phyloP scores from a whole-genome alignment of 2,329 filamentous ascomycete species.

The Botrytis porri region DNA sequence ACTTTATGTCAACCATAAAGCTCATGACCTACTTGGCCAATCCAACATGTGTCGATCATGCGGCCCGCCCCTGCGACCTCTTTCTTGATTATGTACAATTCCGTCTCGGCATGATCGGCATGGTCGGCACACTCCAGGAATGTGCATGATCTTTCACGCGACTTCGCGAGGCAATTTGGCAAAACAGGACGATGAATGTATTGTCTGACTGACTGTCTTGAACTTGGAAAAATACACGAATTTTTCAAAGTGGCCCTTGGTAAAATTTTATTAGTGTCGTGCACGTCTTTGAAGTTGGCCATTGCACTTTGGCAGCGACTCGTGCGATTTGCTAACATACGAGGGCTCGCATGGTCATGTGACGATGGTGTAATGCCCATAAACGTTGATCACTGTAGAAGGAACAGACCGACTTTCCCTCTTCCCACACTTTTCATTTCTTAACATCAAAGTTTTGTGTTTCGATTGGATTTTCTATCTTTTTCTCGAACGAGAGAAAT shows the following conservation, averaged over 20 bases:
- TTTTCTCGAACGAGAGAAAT: neutral
- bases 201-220: neutral
- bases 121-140: neutral
- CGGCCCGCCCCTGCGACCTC: neutral
- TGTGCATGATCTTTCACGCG: neutral
- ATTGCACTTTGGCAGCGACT: neutral
- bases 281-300: neutral
- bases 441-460: neutral
- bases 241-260: neutral
- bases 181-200: neutral
- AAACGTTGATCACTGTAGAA: neutral
- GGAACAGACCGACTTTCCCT: neutral
- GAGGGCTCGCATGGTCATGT: neutral
- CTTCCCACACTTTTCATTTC: neutral
- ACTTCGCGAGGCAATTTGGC: neutral
- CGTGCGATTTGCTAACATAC: neutral
- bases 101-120: neutral
- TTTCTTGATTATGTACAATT: neutral
- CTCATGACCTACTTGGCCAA: neutral
- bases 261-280: neutral
- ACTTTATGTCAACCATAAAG: neutral
- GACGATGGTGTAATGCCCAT: neutral
- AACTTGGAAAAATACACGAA: neutral
- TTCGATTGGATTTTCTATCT: neutral
- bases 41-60: neutral